Conservation (phyloP, 495 filamentous ascomycete genomes). For the Aspergillus homomorphus region DNA sequence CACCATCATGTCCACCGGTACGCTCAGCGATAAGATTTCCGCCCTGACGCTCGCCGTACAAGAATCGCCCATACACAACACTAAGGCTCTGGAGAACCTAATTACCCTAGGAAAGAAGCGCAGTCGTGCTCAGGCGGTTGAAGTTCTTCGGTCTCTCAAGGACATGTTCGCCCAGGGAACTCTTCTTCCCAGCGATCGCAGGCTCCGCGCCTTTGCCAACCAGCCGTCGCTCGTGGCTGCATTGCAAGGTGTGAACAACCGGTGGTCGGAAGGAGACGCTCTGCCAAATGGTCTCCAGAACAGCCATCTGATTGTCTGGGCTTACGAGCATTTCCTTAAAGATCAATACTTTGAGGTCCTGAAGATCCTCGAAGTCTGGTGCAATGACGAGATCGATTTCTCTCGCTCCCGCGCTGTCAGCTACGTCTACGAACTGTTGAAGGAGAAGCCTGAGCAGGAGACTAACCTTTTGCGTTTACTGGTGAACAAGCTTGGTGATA, state of each 20-base stretch:
- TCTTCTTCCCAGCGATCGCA: constrained; percentile 76
- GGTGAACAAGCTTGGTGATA: constrained; percentile 94
- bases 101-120: constrained; percentile 79
- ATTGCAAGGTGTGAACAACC: constrained; percentile 52
- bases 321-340: constrained; percentile 93
- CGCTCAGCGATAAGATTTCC: constrained; percentile 93
- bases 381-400: constrained; percentile 89
- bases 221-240: constrained; percentile 72
- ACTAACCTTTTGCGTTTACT: constrained; percentile 86
- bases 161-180: constrained; percentile 89
- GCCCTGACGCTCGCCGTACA: constrained; percentile 90
- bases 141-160: constrained; percentile 84
- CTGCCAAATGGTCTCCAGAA: constrained; percentile 69
- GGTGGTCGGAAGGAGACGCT: constrained; percentile 63
- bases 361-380: constrained; percentile 86
- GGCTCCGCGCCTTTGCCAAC: constrained; percentile 72
- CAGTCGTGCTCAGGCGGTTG: constrained; percentile 89
- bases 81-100: constrained; percentile 80
- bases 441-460: constrained; percentile 96
- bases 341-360: constrained; percentile 85
- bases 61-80: constrained; percentile 91
- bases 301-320: constrained; percentile 80
- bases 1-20: constrained; percentile 95
- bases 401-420: constrained; percentile 80
- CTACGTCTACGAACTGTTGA: constrained; percentile 83